Base-by-base conservation (phyloP, 202 grass and related monocot genomes). In the Setaria viridis region DNA sequence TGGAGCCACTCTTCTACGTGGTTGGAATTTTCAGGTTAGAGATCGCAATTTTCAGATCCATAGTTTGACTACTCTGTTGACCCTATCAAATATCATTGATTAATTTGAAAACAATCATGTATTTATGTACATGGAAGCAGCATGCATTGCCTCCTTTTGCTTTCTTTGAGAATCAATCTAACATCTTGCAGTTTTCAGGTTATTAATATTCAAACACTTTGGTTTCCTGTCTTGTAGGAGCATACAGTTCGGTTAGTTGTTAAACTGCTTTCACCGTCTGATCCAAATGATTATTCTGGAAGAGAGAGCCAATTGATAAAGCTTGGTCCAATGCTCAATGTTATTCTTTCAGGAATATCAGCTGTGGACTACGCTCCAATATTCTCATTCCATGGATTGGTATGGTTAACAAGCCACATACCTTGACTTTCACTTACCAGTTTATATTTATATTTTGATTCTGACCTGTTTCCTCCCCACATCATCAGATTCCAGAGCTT, bases 381-480 rank as follows among this genome's bases (percentile, higher is more conserved):
- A 42, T 96, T 99, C 91, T 99, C 97, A 75, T 99, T 99, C 60
- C 97, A 99, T 91, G 97, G 97, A 73, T 80, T 96, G 94, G 97
- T 99, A 93, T 78, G 85, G 16, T 85, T 77, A 81, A 72, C 58
- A 58, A 62, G 33, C 17, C 54, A 57, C 77, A 34, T 85, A 20
- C 58, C 32, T 67, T 85, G 62, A 63, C 32, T 84, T 82, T 25
- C 33, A 74, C 76, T 67, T 89, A 30, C 19, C 17, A 45, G 46
- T 87, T 57, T 80, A 84, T 87, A 70, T 82, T 77, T 72, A 81
- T 25, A 7, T 67, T 68, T 84, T 82, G 6, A 80, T 57, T 88
- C 45, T 93, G 47, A 76, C 73, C 32, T 82, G 63, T 25, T 78
- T 42, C 53, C 82, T 55, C 55, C 66, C 45, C 62, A 11, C n/a